Base-by-base conservation (phyloP, 306 rosid genomes). In the Quillaja saponaria region DNA sequence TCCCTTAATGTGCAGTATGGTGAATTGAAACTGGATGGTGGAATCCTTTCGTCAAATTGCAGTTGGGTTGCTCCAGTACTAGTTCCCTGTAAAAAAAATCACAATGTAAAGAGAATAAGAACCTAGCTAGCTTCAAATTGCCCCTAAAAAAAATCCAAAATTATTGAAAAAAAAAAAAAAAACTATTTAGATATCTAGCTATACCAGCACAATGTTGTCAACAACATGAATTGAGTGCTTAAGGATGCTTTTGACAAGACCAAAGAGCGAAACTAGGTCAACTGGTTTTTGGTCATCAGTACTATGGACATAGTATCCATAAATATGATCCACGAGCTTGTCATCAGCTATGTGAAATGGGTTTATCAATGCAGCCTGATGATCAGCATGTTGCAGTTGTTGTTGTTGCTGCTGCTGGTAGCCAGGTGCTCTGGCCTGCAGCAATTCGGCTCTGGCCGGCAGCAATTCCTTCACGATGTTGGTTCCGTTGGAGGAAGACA, bases 1-100 rank as follows among this genome's bases (percentile, higher is more conserved):
- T 20, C 10, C 63, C 39, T 58, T 17, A 58, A 49, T 10, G 49
- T 41, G 9, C 63, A 58, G 15, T 38, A 39, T 10, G 63, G 63
- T 13, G 49, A 46, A 38, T 10, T 37, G 44, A 58, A 58, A 20
- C 18, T 58, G 6, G 49, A 10, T 13, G 21, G 42, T 16, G 63
- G 63, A 16, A 11, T n/a, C 37, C 41, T 59, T 13, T 42, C 64
- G 5, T 59, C 64, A 12, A 41, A 13, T 13, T 41, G 50, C 7
- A 19, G 51, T 51, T 2, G n/a, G 48, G 16, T 14, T 14, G 20
- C n/a, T n/a, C n/a, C n/a, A n/a, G 37, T 37, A 12, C 41, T 34
- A 38, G 35, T 20, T 13, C 64, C 64, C 64, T 59, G 64, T 3
- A 14, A 20, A 17, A 13, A 14, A 2, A 34, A 25, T 25, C 31